Conservation (phyloP, 2,329 filamentous ascomycete genomes). For the Aureobasidium leucospermi region DNA sequence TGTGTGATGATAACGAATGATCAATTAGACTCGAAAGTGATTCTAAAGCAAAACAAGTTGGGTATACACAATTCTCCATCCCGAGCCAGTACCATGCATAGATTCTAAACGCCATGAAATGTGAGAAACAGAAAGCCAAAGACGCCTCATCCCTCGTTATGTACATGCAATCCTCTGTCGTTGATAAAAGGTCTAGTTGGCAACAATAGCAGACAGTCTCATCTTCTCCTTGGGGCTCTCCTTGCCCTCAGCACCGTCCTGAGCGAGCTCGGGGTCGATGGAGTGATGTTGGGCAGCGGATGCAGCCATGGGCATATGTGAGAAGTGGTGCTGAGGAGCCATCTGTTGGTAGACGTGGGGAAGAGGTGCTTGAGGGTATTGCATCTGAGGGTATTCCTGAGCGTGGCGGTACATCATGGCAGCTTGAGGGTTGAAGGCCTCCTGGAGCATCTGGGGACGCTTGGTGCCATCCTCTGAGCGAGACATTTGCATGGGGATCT, state of each 20-base stretch:
- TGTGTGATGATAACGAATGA: conserved; percentile 3
- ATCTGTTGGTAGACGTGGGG: conserved; percentile 20
- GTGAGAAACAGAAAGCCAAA: conserved; percentile 1
- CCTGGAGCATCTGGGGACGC: conserved; percentile 27
- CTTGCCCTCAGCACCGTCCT: conserved; percentile 21
- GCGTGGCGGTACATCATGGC: conserved; percentile 18
- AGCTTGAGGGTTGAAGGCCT: conserved; percentile 25
- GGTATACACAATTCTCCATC: conserved; percentile 16
- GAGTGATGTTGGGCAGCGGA: conserved; percentile 15
- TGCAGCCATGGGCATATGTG: conserved; percentile 16
- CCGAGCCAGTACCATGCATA: conserved; percentile 10
- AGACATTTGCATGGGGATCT: conserved; percentile 24
- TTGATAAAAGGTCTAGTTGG: neutral
- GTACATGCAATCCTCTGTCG: conserved; percentile 13
- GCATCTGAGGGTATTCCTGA: conserved; percentile 18
- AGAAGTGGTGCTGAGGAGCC: conserved; percentile 22
- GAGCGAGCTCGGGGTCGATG: conserved; percentile 23
- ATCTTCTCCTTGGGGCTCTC: conserved; percentile 32
- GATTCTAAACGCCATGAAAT: conserved; percentile 7
- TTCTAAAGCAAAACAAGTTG: conserved; percentile 15
- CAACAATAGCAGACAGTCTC: conserved; percentile 29
- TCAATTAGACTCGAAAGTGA: conserved; percentile 2
- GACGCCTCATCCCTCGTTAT: conserved; percentile 12
- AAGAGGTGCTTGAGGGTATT: conserved; percentile 17
- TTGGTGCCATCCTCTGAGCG: conserved; percentile 22